Base-by-base conservation (phyloP, 2,329 filamentous ascomycete genomes). In the Claviceps arundinis region DNA sequence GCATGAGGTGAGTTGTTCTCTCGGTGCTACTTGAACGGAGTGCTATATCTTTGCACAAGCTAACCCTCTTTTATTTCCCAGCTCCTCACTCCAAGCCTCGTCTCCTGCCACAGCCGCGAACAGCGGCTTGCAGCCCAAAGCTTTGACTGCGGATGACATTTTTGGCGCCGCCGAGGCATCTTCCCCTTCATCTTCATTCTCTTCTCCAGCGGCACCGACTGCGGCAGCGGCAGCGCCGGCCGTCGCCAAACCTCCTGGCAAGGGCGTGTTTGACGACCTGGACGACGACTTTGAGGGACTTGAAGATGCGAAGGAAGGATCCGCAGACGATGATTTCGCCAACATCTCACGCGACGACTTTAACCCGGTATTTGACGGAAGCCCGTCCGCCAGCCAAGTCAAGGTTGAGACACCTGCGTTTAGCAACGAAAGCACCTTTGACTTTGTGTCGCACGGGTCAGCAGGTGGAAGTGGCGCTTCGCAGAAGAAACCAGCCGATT, bases 251-350 rank as follows among this genome's bases (percentile, higher is more conserved):
- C 64, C 61, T 16, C 37, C 55, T 17, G 26, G 67, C 40, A 78
- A 77, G 60, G 68, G 76, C 22, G 75, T 79, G 1, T 88, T 89
- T 63, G 83, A 87, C 55, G 86, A 89, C 49, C 80, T 89, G 55
- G 87, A 89, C 48, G 80, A 84, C 57, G 87, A 89, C 43, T 93
- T 93, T 59, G 85, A 88, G 60, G 87, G 87, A 52, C 77, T 94
- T 16, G 83, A 88, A 54, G 88, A 94, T 61, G 88, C 88, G 45
- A 88, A 89, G 63, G 88, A 93, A 66, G 86, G 84, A 48, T 82
- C 78, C 24, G 82, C 78, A 1, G 87, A 90, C 54, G 87, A 91
- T 54, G 87, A 91, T 57, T 89, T 90, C 69, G 82, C 84, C 61
- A 85, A 77, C 60, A 77, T 89, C 56, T 85, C 82, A 48, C 78